Evolutionary conservation across 176 grass and related monocot genomes (phyloP).

Genomic region (Lolium multiflorum): DNA sequence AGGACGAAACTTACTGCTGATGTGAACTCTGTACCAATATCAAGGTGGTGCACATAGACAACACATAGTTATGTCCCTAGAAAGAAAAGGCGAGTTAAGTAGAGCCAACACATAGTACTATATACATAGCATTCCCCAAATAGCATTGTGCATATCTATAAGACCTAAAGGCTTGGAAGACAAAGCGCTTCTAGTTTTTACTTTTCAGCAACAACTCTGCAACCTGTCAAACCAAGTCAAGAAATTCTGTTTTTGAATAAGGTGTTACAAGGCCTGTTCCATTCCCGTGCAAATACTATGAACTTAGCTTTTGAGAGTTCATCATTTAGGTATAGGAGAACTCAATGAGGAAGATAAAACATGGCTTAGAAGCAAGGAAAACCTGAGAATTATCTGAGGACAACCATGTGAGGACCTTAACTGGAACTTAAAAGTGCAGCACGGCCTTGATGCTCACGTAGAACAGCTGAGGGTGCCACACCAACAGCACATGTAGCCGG

Average conservation of each 20-base stretch:
- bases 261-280: background rate
- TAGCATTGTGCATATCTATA: background rate
- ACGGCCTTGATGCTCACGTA: constrained; percentile 29
- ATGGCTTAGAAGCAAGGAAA: background rate
- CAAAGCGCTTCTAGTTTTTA: background rate
- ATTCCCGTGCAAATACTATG: background rate
- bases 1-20: background rate
- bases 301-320: background rate
- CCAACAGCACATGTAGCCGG: constrained; percentile 12
- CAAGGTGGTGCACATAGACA: background rate
- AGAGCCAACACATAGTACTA: background rate
- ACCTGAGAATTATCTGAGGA: background rate
- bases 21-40: background rate
- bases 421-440: background rate
- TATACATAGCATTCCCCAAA: too few species aligned
- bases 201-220: background rate
- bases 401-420: background rate
- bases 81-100: background rate
- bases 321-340: background rate
- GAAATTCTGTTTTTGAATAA: background rate
- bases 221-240: background rate
- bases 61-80: background rate
- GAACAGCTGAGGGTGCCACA: constrained; percentile 17
- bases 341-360: background rate
- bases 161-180: background rate